Evolutionary conservation across 2,329 filamentous ascomycete genomes (phyloP), one percentile per base, ranked within the genome.

Genomic region (Ophiognomonia clavigignenti-juglandacearum): DNA sequence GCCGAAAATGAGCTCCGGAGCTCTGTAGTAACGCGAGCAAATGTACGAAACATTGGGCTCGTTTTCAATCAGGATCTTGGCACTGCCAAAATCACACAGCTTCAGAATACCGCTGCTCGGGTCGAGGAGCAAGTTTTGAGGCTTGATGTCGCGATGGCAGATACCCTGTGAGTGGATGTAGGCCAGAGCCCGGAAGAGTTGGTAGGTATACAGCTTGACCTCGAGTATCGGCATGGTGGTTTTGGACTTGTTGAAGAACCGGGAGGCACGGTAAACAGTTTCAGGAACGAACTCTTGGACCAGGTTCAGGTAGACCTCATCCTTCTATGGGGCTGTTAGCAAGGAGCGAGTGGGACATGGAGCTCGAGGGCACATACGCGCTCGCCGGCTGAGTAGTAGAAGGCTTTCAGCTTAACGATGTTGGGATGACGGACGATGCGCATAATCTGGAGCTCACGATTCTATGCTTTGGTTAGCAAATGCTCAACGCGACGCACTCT

Each of bases 241-340:
- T 83, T 97, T 98, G 85, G 97, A 86, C 77, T 98, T 98, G 79
- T 95, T 97, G 80, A 98, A 98, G 74, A 96, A 97, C 61, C 93
- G 85, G 54, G 93, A 97, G 36, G 93, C 93, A 62, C 93, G 85
- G 70, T 98, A 98, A 43, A 98, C 93, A 11, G 93, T 98, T 74
- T 98, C 93, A 42, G 93, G 93, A 41, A 98, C 93, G 61, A 90
- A 98, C 67, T 98, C 93, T 67, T 97, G 89, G 43, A 98, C 92
- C 52, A 98, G 80, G 64, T 98, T 98, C 57, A 98, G 84, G 68
- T 97, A 98, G 31, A 98, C 93, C 72, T 98, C 93, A 68, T 98
- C 93, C 75, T 96, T 92, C 87, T 93, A 57, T 37, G 53, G 43
- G 34, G 24, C n/a, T 4, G 46, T 51, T 39, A 56, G 53, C 16